Base-by-base conservation (phyloP, 2,329 filamentous ascomycete genomes). In the Calycina marina region DNA sequence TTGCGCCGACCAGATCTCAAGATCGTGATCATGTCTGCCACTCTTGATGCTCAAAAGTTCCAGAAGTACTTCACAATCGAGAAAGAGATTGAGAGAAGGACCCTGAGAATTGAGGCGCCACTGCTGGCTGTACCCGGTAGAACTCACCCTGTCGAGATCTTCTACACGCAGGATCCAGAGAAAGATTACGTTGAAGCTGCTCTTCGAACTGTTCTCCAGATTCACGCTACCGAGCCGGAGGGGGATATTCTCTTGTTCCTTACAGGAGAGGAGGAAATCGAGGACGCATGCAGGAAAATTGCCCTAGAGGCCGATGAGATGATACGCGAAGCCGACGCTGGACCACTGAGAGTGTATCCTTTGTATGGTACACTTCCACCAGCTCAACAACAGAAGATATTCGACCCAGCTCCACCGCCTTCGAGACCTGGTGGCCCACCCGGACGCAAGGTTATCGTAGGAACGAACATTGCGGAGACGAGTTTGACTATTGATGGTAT, bases 1-100 rank as follows among this genome's bases (percentile, higher is more conserved):
- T 58, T 67, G 46, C 73, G 85, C 48, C 71, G 90, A 37, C 71
- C 82, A 4, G 90, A 98, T 56, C 66, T 98, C 50, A 98, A 98
- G 64, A 82, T 98, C 51, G 90, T 98, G 52, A 90, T 98, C 67
- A 98, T 96, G 76, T 96, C 88, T 52, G 90, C 90, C 39, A 98
- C 90, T 6, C 70, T 98, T 34, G 90, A 98, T 59, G 90, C 90
- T 4, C 79, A 93, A 52, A 98, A 98, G 60, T 98, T 98, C 55
- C 90, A 96, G 57, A 77, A 76, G 39, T 98, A 98, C 62, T 98
- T 98, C 63, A 82, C 85, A 59, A n/a, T n/a, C n/a, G n/a, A n/a
- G n/a, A n/a, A n/a, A n/a, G n/a, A n/a, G n/a, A n/a, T n/a, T n/a
- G n/a, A n/a, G n/a, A n/a, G n/a, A n/a, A n/a, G n/a, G n/a, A n/a